A percentile compares a stretch with the other conserved stretches of the same genome.
Conservation (phyloP, 192 early-diverging fungal species). For the Coemansia sp. region DNA sequence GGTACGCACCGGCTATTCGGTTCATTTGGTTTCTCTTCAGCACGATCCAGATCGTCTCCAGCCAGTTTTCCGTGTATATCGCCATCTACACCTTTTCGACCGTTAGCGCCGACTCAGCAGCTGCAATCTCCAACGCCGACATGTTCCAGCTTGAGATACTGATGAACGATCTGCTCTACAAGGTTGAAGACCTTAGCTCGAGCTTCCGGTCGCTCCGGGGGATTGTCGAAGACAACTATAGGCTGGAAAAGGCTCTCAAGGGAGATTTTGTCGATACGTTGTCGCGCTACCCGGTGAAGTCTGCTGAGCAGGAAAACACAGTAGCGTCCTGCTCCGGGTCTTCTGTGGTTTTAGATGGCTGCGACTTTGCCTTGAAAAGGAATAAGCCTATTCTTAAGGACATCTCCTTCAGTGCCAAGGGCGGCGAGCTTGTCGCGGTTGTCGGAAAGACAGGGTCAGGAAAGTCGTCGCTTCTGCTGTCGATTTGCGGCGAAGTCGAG, state of each 20-base stretch:
- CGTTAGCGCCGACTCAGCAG: not conserved
- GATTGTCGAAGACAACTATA: not conserved
- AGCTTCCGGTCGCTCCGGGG: not conserved
- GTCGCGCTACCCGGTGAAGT: not conserved
- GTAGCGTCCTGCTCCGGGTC: not conserved
- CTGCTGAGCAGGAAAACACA: not conserved
- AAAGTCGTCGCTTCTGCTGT: conserved; percentile 63
- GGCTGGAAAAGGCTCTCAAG: conserved; percentile 19
- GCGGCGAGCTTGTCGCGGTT: conserved; percentile 57
- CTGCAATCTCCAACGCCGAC: conserved; percentile 20
- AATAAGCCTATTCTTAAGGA: conserved; percentile 8
- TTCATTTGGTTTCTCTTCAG: conserved; percentile 12
- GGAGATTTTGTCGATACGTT: conserved; percentile 30
- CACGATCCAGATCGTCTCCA: not conserved
- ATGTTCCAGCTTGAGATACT: conserved; percentile 21
- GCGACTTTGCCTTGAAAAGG: conserved; percentile 19
- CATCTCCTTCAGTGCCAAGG: conserved; percentile 6
- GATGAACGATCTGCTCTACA: conserved; percentile 4
- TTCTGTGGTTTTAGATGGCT: conserved; percentile 12
- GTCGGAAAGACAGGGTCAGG: conserved; percentile 62
- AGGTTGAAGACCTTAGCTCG: not conserved
- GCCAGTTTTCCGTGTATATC: conserved; percentile 3
- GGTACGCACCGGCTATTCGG: conserved; percentile 27
- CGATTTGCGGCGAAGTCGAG: conserved; percentile 58
- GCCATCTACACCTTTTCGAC: conserved; percentile 13